Evolutionary conservation across 1,284 basidiomycete species (phyloP).

Genomic region (Cryptococcus floricola): DNA sequence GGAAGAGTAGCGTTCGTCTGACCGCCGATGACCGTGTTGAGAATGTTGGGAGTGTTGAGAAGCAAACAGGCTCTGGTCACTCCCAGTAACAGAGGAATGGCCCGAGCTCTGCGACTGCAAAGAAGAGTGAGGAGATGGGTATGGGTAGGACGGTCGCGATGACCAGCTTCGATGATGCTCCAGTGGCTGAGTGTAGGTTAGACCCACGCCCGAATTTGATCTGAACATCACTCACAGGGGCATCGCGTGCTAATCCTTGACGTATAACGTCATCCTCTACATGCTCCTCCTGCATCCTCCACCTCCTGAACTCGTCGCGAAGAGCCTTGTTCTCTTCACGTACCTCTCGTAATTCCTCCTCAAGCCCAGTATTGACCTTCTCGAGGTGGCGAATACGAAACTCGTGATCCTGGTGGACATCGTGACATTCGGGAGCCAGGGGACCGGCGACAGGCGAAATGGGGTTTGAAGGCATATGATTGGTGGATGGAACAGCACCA

Average conservation of each 20-base stretch:
- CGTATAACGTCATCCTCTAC: background rate
- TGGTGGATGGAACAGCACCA: background rate
- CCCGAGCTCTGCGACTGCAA: too few species aligned
- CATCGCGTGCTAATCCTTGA: background rate
- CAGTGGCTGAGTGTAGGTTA: background rate
- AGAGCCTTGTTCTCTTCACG: slow-evolving; percentile 31
- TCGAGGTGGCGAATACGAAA: slow-evolving; percentile 30
- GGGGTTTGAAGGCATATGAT: background rate
- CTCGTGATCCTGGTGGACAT: background rate
- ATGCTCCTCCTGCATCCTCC: background rate
- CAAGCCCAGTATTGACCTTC: slow-evolving; percentile 32
- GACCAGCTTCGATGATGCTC: background rate
- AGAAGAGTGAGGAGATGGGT: background rate
- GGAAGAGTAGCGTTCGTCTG: background rate
- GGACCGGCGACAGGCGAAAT: too few species aligned
- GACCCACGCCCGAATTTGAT: background rate
- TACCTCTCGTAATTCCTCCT: slow-evolving; percentile 27
- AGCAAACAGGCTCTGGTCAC: too few species aligned
- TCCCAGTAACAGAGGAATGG: too few species aligned
- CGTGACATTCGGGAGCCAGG: background rate
- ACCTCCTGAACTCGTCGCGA: slow-evolving; percentile 14
- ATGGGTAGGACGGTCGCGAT: background rate
- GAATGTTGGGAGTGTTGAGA: too few species aligned
- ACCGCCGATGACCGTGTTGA: too few species aligned
- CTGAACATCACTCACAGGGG: background rate